Percentiles rank a stretch among this genome's conserved stretches.
phyloP scores from a whole-genome alignment of 2,329 filamentous ascomycete genomes.

The Botryotinia narcissicola region DNA sequence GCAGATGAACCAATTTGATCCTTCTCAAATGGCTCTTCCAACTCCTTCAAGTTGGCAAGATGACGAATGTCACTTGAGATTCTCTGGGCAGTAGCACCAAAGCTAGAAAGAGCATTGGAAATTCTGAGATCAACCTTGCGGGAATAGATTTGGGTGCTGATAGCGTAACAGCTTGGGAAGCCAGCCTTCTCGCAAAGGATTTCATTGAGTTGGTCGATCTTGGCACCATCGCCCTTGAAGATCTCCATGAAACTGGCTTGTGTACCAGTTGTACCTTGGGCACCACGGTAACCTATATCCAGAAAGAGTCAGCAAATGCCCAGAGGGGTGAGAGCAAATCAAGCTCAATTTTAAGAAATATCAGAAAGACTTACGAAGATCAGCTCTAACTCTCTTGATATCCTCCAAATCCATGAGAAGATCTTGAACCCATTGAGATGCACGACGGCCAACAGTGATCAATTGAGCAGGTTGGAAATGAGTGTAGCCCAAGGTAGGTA shows the following conservation, averaged over 20 bases:
- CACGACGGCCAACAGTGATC: constrained; percentile 42
- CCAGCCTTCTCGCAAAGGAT: constrained; percentile 54
- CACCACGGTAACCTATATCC: constrained; percentile 59
- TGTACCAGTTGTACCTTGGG: constrained; percentile 55
- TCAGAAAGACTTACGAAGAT: constrained; percentile 34
- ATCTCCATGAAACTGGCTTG: constrained; percentile 41
- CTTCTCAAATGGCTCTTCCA: constrained; percentile 85
- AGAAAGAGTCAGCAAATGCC: neutral
- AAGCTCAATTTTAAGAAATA: neutral
- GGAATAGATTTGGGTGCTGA: constrained; percentile 68
- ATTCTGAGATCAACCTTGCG: constrained; percentile 80
- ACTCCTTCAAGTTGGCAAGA: constrained; percentile 73
- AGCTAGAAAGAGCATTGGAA: constrained; percentile 74
- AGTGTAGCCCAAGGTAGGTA: constrained; percentile 74
- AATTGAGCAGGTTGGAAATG: constrained; percentile 62
- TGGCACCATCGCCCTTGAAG: constrained; percentile 50
- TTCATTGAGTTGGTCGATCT: constrained; percentile 55
- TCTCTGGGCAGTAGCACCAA: constrained; percentile 75
- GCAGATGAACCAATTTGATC: constrained; percentile 71
- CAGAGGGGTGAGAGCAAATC: neutral
- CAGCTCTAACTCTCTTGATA: constrained; percentile 65
- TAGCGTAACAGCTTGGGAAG: constrained; percentile 49
- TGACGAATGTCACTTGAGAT: constrained; percentile 75
- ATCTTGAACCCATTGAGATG: constrained; percentile 71
- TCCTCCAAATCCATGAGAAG: constrained; percentile 72